Evolutionary conservation across 768 basidiomycete genomes (phyloP).

Genomic region (Phaeotremella fagi): DNA sequence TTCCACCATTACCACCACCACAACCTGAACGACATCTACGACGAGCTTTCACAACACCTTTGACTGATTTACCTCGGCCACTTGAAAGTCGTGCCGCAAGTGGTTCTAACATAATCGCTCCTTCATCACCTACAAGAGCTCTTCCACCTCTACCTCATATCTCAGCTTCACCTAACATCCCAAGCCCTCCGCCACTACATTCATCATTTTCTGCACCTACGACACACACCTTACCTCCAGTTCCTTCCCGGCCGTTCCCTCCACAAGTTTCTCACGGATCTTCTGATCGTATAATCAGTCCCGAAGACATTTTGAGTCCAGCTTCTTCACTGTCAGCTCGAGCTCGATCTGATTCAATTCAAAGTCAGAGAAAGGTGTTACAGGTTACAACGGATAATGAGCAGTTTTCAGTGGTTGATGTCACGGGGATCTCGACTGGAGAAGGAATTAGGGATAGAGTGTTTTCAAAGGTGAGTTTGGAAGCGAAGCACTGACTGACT

Average conservation of each 20-base stretch:
- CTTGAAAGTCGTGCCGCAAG: conserved; percentile 22
- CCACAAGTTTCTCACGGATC: background rate
- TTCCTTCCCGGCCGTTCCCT: background rate
- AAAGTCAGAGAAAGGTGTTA: conserved; percentile 25
- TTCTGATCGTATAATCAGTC: conserved; percentile 9
- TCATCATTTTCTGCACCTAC: conserved; percentile 1
- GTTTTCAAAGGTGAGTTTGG: conserved; percentile 38
- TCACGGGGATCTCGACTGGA: conserved; percentile 38
- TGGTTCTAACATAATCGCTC: conserved; percentile 7
- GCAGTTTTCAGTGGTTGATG: conserved; percentile 45
- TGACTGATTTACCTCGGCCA: conserved; percentile 5
- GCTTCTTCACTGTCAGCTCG: conserved; percentile 18
- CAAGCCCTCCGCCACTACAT: background rate
- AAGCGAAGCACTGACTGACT: background rate
- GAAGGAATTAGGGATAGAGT: conserved; percentile 45
- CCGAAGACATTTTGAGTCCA: conserved; percentile 25
- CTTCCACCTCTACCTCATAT: conserved; percentile 25
- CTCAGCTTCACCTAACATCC: background rate
- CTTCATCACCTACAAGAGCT: conserved; percentile 24
- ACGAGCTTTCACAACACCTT: conserved; percentile 32
- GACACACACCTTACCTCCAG: conserved; percentile 7
- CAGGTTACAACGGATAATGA: conserved; percentile 47
- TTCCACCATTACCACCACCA: conserved; percentile 37
- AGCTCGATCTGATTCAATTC: conserved; percentile 23
- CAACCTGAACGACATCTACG: conserved; percentile 40